Base-by-base conservation (phyloP, 495 filamentous ascomycete species). In the Extremus antarcticus region DNA sequence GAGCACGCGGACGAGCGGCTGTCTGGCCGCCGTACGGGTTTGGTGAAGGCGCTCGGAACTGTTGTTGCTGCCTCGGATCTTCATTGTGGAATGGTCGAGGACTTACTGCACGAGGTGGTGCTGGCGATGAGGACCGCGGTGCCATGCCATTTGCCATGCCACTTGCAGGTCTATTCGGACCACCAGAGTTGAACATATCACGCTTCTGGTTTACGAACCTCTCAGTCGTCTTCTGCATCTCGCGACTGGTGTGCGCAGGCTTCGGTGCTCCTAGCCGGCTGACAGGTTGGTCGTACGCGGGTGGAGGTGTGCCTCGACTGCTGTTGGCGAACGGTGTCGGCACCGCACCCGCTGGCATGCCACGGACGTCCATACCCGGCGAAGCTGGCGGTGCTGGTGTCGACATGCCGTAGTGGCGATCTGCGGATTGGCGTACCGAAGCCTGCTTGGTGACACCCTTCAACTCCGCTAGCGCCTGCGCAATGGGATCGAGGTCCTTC, bases 171-270 rank as follows among this genome's bases (percentile, higher is more conserved):
- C 54, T 58, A 17, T 46, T 50, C 3, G 59, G 55, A n/a, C 57
- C 23, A 25, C 48, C 40, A 1, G 47, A 19, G 51, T 53, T 43
- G 63, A 94, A 88, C 79, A 95, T 84, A 61, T 78, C 85, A 51
- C 87, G 81, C 8, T 84, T 86, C 68, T 95, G 86, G 50, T 84
- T 82, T 43, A 86, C 80, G 65, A 92, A 95, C 63, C 86, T 86
- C 53, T 90, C 82, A 0, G 88, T 90, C 13, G 91, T 86, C 63
- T 92, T 84, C 60, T 95, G 84, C 94, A 99, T 99, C 45, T 90
- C 84, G 51, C 83, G 83, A 8, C 86, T 85, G 0, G 94, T 97
- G 57, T 90, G 88, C 11, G 94, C 94, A 0, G 91, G 92, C 51
- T 92, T 82, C 0, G 94, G 94, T 16, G 90, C 86, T 55, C 85